These are phyloP conservation scores for Evernia prunastri DNA, from an alignment of 495 filamentous ascomycete genomes.

Conservation along the genomic window DNA sequence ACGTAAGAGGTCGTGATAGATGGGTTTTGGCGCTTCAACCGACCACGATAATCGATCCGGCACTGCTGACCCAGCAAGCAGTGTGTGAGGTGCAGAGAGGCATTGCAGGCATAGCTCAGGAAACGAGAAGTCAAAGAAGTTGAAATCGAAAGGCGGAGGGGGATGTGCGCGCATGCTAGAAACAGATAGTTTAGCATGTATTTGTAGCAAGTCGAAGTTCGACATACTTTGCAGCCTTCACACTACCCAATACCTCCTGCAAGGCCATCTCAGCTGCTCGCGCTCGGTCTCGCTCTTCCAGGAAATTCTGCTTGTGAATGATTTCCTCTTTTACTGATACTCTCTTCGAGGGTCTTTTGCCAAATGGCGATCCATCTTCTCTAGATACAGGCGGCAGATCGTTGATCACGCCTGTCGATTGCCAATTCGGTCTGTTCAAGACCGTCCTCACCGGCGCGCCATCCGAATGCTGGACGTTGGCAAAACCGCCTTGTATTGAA, in stretches of 20 bases:
- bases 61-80: conserved; percentile 66
- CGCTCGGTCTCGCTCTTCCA: conserved; percentile 61
- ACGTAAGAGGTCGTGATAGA: conserved; percentile 64
- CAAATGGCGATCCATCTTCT: conserved; percentile 32
- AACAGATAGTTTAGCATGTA: conserved; percentile 4
- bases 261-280: conserved; percentile 79
- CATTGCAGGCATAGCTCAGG: conserved; percentile 74
- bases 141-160: conserved; percentile 70
- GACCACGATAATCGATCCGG: conserved; percentile 67
- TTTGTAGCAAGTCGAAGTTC: conserved; percentile 5
- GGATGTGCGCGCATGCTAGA: conserved; percentile 34
- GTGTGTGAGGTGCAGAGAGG: conserved; percentile 67
- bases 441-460: conserved; percentile 40
- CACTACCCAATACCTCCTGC: conserved; percentile 68
- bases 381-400: conserved; percentile 49
- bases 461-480: conserved; percentile 32
- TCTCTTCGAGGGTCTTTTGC: conserved; percentile 23
- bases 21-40: conserved; percentile 58
- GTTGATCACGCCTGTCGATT: conserved; percentile 76
- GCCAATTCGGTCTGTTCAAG: conserved; percentile 64
- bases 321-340: conserved; percentile 26
- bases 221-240: conserved; percentile 73
- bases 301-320: conserved; percentile 27
- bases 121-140: conserved; percentile 72
- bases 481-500: conserved; percentile 20